Conservation (phyloP, 441 rosid genomes). For the Raphanus hybrid region DNA sequence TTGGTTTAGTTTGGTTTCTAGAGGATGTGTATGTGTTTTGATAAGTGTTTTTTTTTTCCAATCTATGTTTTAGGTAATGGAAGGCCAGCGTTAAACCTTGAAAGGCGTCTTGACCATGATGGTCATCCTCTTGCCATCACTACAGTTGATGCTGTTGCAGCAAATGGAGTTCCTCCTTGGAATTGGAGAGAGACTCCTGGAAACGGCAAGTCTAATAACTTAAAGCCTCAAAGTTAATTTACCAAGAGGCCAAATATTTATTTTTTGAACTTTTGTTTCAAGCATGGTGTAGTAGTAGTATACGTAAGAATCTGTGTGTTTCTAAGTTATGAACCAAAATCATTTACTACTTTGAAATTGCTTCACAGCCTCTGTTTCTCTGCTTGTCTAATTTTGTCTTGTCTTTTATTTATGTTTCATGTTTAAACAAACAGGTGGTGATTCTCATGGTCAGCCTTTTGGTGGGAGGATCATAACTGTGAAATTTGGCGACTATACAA, state of each 20-base stretch:
- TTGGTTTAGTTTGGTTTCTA: no score
- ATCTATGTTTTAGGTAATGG: no score
- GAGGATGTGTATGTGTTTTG: constrained; percentile 55
- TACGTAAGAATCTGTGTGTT: constrained; percentile 13
- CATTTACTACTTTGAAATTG: background rate
- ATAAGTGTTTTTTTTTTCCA: background rate
- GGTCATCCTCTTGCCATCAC: no score
- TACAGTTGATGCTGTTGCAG: no score
- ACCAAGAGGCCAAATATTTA: constrained; percentile 2
- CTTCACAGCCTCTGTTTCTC: constrained; percentile 4
- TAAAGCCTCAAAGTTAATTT: constrained; percentile 27
- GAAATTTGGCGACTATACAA: constrained; percentile 84
- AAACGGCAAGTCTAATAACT: constrained; percentile 57
- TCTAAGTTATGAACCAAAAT: constrained; percentile 4
- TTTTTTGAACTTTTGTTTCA: constrained; percentile 19
- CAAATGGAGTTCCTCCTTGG: constrained; percentile 81
- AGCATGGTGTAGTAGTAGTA: constrained; percentile 13
- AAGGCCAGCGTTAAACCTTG: no score
- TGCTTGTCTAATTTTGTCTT: background rate
- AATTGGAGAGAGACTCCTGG: constrained; percentile 96
- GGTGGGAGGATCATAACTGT: constrained; percentile 93
- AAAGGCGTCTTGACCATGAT: no score
- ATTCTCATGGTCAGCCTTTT: constrained; percentile 37
- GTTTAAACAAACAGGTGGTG: constrained; percentile 35
- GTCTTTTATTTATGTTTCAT: background rate